Conservation (phyloP, 495 filamentous ascomycete genomes). For the Tuber melanosporum region DNA sequence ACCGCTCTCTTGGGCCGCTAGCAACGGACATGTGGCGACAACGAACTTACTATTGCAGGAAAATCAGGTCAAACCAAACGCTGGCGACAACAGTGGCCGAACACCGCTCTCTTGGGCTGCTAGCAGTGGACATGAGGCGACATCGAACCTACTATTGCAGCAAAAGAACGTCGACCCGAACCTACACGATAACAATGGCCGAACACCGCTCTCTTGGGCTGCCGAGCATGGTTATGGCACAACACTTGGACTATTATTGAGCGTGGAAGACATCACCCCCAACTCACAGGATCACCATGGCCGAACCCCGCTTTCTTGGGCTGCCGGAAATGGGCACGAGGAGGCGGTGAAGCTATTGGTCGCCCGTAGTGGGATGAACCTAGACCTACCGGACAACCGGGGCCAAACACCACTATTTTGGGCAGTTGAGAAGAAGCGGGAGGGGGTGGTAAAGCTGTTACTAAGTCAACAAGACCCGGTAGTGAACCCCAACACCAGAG, state of each 20-base stretch:
- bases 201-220: constrained; percentile 18
- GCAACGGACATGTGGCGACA: constrained; percentile 6
- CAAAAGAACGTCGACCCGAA: constrained; percentile 1
- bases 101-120: constrained; percentile 14
- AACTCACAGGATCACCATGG: not conserved
- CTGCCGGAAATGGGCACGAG: constrained; percentile 8
- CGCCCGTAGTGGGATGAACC: not conserved
- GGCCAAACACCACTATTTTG: constrained; percentile 9
- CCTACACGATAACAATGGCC: not conserved
- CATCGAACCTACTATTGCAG: not conserved
- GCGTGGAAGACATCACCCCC: not conserved
- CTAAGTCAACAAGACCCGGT: constrained; percentile 6
- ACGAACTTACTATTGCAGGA: not conserved
- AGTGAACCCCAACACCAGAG: not conserved
- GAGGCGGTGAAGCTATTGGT: not conserved
- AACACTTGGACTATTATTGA: not conserved
- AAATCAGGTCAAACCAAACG: too few relatives aligned
- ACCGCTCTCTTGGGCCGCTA: constrained; percentile 8
- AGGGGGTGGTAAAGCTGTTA: constrained; percentile 8
- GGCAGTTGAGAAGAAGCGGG: constrained; percentile 2
- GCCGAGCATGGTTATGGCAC: constrained; percentile 2
- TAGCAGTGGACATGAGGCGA: not conserved
- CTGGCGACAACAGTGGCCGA: not conserved
- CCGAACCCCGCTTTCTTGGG: not conserved
- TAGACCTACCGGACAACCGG: not conserved